Evolutionary conservation across 1,284 basidiomycete genomes (phyloP).

Genomic region (Cutaneotrichosporon cutaneum): DNA sequence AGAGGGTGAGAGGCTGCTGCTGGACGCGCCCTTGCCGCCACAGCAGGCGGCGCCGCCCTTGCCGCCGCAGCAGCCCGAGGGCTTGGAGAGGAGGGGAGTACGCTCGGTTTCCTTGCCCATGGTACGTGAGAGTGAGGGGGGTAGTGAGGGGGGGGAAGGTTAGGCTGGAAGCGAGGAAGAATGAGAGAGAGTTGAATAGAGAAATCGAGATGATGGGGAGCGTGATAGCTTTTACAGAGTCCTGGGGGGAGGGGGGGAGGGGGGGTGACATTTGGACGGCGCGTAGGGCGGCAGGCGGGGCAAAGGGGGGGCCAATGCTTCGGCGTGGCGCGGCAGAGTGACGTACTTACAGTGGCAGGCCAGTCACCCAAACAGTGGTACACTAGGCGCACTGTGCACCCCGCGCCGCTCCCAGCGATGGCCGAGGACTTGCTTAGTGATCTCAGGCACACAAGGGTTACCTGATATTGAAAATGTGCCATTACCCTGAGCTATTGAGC

Average conservation of each 20-base stretch:
- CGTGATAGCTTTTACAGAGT: not conserved
- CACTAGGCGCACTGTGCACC: too few species aligned
- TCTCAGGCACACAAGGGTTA: too few species aligned
- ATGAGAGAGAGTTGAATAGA: not conserved
- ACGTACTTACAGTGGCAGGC: not conserved
- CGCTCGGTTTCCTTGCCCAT: slow-evolving; percentile 17
- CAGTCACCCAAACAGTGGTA: too few species aligned
- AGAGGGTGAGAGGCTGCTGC: slow-evolving; percentile 4
- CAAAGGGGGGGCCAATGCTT: too few species aligned
- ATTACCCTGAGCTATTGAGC: too few species aligned
- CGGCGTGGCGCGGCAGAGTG: too few species aligned
- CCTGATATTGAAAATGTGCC: too few species aligned
- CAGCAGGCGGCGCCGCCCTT: slow-evolving; percentile 22
- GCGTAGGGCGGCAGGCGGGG: not conserved
- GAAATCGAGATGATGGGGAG: not conserved
- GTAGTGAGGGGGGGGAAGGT: slow-evolving; percentile 2
- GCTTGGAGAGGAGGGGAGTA: slow-evolving; percentile 21
- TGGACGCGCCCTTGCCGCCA: slow-evolving; percentile 18
- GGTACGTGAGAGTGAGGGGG: slow-evolving; percentile 6
- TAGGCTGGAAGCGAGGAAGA: not conserved
- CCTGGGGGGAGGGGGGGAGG: not conserved
- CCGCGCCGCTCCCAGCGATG: too few species aligned
- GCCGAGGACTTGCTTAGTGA: too few species aligned
- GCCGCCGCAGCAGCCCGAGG: slow-evolving; percentile 22
- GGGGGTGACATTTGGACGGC: not conserved